phyloP scores from a whole-genome alignment of 805 yeast species.

The Candida caryicola region DNA sequence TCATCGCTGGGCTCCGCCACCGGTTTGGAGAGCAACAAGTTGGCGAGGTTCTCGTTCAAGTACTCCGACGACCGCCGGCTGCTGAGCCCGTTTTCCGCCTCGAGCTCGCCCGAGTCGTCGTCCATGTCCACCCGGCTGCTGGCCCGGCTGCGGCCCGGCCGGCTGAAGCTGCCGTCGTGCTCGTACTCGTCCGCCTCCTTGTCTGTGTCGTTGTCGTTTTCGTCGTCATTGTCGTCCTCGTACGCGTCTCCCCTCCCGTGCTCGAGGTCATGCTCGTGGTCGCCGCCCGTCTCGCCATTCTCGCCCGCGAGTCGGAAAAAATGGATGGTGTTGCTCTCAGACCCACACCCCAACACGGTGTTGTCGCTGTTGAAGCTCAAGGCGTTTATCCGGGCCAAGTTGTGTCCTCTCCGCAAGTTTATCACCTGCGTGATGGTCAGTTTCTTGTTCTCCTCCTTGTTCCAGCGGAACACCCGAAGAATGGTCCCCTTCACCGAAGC shows the following conservation, averaged over 20 bases:
- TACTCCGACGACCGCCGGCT: slow-evolving; percentile 26
- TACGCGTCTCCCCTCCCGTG: slow-evolving; percentile 6
- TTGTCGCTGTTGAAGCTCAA: slow-evolving; percentile 34
- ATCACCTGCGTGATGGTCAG: slow-evolving; percentile 26
- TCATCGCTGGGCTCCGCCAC: slow-evolving; percentile 11
- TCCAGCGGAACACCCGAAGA: slow-evolving; percentile 31
- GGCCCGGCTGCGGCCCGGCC: slow-evolving; percentile 19
- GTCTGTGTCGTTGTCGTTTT: slow-evolving; percentile 11
- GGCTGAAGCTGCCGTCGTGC: slow-evolving; percentile 13
- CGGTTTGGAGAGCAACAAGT: slow-evolving; percentile 29
- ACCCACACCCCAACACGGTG: slow-evolving; percentile 37
- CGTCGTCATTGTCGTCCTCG: slow-evolving; percentile 4
- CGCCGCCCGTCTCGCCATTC: slow-evolving; percentile 1
- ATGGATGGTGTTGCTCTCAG: slow-evolving; percentile 42
- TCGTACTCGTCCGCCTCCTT: slow-evolving; percentile 20
- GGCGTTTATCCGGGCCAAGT: slow-evolving; percentile 31
- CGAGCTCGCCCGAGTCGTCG: not conserved
- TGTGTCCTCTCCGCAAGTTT: slow-evolving; percentile 41
- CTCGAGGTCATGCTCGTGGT: slow-evolving; percentile 9
- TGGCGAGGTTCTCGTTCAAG: slow-evolving; percentile 42
- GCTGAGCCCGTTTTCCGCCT: not conserved
- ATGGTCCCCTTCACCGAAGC: slow-evolving; percentile 45
- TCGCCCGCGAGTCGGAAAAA: slow-evolving; percentile 24
- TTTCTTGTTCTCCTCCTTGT: slow-evolving; percentile 8
- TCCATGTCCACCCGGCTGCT: no score